Base-by-base conservation (phyloP, 345 rosid genomes). In the Turnera subulata region DNA sequence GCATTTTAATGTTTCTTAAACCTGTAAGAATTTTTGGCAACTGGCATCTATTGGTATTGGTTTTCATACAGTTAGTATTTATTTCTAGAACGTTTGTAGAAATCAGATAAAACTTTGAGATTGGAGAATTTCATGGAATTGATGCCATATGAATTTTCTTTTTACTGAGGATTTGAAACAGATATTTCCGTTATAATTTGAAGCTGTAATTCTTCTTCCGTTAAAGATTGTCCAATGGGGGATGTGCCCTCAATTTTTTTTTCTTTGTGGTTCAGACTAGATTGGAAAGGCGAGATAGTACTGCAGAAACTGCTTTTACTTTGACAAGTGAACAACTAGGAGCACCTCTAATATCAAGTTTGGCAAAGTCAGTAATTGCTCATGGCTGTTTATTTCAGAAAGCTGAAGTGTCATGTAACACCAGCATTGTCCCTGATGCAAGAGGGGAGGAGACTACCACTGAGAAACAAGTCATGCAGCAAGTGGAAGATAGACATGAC, bases 381-480 rank as follows among this genome's bases (percentile, higher is more conserved):
- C 73, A 65, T 75, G 52, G 18, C 51, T 68, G 25, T 59, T 62
- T 76, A 29, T 42, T 53, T 43, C 81, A 69, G 62, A 74, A 72
- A 75, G 69, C 73, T 64, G 79, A 58, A 65, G 76, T 47, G 35
- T 51, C 47, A 44, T 75, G 59, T 69, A 53, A 72, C 32, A 56
- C 73, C 50, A 62, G 59, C 21, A 12, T 62, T 58, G 67, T 46
- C 57, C 66, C 54, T 64, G 76, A 61, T 57, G 46, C 65, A 56
- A 53, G 26, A 17, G 55, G 42, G 64, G 66, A 68, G 68, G 51
- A 48, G 45, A 29, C 52, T 59, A 8, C 35, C 8, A 29, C 35
- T 56, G 56, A 73, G 55, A 71, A 70, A 57, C 71, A 69, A 56
- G 59, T 43, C 49, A 45, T 51, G 48, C 65, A 62, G 61, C 59